Evolutionary conservation across 1,284 basidiomycete species (phyloP), one percentile per base, ranked within the genome.

Genomic region (Microbotryum violaceum): DNA sequence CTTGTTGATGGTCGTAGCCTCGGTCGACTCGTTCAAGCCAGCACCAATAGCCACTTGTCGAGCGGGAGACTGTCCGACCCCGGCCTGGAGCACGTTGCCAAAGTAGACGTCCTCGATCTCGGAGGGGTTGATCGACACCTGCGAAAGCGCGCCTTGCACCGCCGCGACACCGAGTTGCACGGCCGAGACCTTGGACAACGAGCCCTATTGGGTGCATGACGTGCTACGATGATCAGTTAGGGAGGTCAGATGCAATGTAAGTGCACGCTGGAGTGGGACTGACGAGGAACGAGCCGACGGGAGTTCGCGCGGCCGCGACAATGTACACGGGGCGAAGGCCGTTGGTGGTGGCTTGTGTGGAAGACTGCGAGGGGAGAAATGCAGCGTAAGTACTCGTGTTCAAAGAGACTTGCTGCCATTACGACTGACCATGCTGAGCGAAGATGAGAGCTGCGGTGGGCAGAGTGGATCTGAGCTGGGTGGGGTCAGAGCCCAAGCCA

Each of bases 1-100:
- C 90, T 75, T 79, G 76, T 99, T 99, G 80, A 99, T 88, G 57
- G 96, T 98, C 47, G 96, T 98, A 21, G 93, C 93, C 79, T 99
- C 96, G 45, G 92, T 92, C 64, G 82, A 82, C 25, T 85, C 77
- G 67, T 83, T 85, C 76, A 96, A 74, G 1, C 94, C 94, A 27
- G 94, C 91, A 76, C 94, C 91, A 62, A 98, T 85, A n/a, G 71
- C 76, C 56, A 77, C 77, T 70, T 78, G 77, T 49, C 77, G 70
- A n/a, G 77, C 77, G 21, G 77, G 77, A 23, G 73, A 71, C 71
- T 78, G 77, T 7, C 76, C 77, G 20, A 76, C 71, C 58, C 73
- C 74, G 29, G 69, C 77, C 68, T 78, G 77, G 46, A 78, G 70
- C 27, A 78, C 77, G 57, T 98, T 93, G 70, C 96, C 96, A 75